Percentiles rank a stretch among this genome's conserved stretches.
Conservation (phyloP, 163 green algal genomes). For the Scenedesmus sp. region DNA sequence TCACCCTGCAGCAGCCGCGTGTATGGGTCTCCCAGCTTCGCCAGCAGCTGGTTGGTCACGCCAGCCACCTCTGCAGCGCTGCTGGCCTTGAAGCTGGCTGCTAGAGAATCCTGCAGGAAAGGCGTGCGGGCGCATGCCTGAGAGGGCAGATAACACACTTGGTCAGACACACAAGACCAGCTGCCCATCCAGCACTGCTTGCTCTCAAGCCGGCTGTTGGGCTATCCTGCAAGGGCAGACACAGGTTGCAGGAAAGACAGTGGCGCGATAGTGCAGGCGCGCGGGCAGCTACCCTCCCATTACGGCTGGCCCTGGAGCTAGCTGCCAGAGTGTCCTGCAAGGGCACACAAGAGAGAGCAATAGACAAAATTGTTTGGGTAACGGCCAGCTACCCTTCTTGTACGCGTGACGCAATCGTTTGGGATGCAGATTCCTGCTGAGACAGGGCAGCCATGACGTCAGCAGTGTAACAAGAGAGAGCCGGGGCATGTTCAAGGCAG, state of each 20-base stretch:
- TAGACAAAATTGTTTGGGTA: no score
- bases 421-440: no score
- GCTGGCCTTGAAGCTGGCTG: constrained; percentile 42
- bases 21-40: constrained; percentile 57
- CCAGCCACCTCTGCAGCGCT: constrained; percentile 38
- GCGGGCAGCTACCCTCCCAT: constrained; percentile 28
- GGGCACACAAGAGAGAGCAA: background rate
- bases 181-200: constrained; percentile 11
- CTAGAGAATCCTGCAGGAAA: constrained; percentile 41
- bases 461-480: no score
- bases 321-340: constrained; percentile 41
- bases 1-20: constrained; percentile 58
- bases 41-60: constrained; percentile 49
- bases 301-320: constrained; percentile 35
- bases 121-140: no score
- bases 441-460: no score
- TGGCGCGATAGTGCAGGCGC: no score
- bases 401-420: no score
- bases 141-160: no score
- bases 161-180: no score
- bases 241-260: no score
- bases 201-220: constrained; percentile 49
- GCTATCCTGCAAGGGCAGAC: constrained; percentile 26
- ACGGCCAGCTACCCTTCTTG: no score
- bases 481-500: no score